phyloP scores from a whole-genome alignment of 192 early-diverging fungal species.

The Allomyces javanicus region DNA sequence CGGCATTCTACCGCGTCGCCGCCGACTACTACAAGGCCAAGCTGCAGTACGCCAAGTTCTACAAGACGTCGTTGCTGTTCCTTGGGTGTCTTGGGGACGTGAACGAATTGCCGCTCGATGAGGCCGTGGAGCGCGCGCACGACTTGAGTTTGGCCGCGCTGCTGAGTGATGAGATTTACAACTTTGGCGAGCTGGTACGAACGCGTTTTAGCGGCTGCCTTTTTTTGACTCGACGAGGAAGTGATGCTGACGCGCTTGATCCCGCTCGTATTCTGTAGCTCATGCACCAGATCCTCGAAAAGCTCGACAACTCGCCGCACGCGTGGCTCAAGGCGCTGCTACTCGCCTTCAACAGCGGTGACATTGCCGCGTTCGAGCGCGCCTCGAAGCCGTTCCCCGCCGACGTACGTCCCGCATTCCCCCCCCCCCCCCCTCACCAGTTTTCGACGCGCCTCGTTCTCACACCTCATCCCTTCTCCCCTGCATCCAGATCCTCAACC shows the following conservation, averaged over 20 bases:
- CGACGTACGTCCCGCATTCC: conserved; percentile 14
- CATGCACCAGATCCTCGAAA: conserved; percentile 72
- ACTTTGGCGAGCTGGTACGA: conserved; percentile 92
- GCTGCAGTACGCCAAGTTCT: conserved; percentile 77
- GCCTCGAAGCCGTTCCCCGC: conserved; percentile 48
- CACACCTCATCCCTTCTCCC: no score
- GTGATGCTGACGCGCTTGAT: background rate
- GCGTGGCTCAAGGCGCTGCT: conserved; percentile 74
- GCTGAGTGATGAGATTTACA: conserved; percentile 89
- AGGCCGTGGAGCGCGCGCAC: conserved; percentile 75
- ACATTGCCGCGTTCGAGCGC: conserved; percentile 78
- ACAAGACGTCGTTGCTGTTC: conserved; percentile 83
- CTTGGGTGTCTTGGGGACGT: conserved; percentile 68
- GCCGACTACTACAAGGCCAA: conserved; percentile 97
- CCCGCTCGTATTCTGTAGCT: conserved; percentile 28
- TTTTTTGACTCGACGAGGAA: background rate
- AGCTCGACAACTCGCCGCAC: conserved; percentile 48
- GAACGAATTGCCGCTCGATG: conserved; percentile 49
- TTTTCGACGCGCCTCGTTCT: no score
- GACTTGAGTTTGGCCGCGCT: conserved; percentile 79
- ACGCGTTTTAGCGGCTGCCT: conserved; percentile 8
- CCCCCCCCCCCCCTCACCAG: no score
- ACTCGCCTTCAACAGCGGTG: conserved; percentile 81
- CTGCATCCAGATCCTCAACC: conserved; percentile 40
- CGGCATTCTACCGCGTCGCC: conserved; percentile 82